These are phyloP conservation scores for Chlorella ohadii DNA, from an alignment of 139 green algal species.

Conservation along the genomic window DNA sequence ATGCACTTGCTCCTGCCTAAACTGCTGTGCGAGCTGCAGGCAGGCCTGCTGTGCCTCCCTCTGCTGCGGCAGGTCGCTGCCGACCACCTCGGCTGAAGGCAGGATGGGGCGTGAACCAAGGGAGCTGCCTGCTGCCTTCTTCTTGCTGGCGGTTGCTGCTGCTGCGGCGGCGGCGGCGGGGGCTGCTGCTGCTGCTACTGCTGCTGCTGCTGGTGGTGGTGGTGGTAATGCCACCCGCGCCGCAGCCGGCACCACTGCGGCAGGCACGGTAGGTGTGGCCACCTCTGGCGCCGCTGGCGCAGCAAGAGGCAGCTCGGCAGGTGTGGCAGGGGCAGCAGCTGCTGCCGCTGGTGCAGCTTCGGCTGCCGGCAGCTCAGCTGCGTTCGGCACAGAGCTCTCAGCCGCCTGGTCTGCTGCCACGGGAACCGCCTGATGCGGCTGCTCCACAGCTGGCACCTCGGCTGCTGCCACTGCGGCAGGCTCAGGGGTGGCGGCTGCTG, in stretches of 20 bases:
- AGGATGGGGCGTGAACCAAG: background rate
- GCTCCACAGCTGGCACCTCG: too few species aligned
- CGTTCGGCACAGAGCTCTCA: too few species aligned
- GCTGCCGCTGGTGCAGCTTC: too few species aligned
- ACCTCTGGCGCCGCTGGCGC: too few species aligned
- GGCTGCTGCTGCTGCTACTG: background rate
- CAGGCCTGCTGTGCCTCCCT: slow-evolving; percentile 3
- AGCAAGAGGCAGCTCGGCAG: too few species aligned
- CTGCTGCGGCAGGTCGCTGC: background rate
- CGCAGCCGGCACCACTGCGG: background rate
- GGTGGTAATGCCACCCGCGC: too few species aligned
- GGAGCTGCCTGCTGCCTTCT: slow-evolving; percentile 22
- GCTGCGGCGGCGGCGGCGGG: background rate
- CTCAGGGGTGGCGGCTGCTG: too few species aligned
- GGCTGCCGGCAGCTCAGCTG: too few species aligned
- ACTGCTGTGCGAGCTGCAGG: slow-evolving; percentile 15
- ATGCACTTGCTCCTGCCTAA: background rate
- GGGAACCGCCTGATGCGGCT: too few species aligned
- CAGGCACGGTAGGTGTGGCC: too few species aligned
- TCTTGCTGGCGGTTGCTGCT: slow-evolving; percentile 7
- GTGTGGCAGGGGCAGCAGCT: too few species aligned
- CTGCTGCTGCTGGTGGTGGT: background rate
- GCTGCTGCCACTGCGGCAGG: background rate
- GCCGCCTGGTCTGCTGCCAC: too few species aligned
- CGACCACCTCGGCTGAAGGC: background rate